A percentile compares a stretch with the other conserved stretches of the same genome.
Evolutionary conservation across 1,284 basidiomycete genomes (phyloP).

Genomic region (Meira miltonrushii): DNA sequence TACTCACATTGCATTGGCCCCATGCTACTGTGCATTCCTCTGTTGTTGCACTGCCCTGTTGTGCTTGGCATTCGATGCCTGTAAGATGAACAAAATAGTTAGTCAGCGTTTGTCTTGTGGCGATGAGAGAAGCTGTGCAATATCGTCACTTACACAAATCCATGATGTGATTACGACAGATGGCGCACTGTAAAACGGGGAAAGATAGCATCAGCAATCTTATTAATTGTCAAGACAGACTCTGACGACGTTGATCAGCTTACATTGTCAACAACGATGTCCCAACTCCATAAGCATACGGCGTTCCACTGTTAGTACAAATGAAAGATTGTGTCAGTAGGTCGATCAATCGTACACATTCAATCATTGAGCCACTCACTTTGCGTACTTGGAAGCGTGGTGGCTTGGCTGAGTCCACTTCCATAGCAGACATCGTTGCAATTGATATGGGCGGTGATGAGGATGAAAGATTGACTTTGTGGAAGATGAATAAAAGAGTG

Average conservation of each 20-base stretch:
- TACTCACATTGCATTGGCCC: slow-evolving; percentile 93
- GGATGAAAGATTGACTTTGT: no score
- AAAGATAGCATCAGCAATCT: neutral
- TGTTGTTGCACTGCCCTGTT: slow-evolving; percentile 89
- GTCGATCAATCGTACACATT: neutral
- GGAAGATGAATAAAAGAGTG: no score
- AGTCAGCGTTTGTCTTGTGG: neutral
- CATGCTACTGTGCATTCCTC: slow-evolving; percentile 98
- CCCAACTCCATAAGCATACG: slow-evolving; percentile 51
- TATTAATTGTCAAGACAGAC: neutral
- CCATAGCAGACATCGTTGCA: slow-evolving; percentile 23
- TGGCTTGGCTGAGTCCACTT: slow-evolving; percentile 37
- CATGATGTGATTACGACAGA: slow-evolving; percentile 53
- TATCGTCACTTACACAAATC: slow-evolving; percentile 29
- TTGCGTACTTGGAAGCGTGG: slow-evolving; percentile 51
- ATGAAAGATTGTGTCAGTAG: neutral
- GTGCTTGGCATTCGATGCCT: slow-evolving; percentile 97
- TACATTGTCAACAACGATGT: slow-evolving; percentile 52
- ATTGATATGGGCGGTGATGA: neutral
- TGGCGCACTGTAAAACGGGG: slow-evolving; percentile 39
- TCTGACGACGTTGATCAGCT: neutral
- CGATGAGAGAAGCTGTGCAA: slow-evolving; percentile 19
- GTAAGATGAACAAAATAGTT: slow-evolving; percentile 55
- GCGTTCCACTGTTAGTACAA: slow-evolving; percentile 44
- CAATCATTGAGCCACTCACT: slow-evolving; percentile 20